Percentiles rank a stretch among this genome's conserved stretches.
phyloP scores from a whole-genome alignment of 768 basidiomycete species.

The Agrocybe pediades region DNA sequence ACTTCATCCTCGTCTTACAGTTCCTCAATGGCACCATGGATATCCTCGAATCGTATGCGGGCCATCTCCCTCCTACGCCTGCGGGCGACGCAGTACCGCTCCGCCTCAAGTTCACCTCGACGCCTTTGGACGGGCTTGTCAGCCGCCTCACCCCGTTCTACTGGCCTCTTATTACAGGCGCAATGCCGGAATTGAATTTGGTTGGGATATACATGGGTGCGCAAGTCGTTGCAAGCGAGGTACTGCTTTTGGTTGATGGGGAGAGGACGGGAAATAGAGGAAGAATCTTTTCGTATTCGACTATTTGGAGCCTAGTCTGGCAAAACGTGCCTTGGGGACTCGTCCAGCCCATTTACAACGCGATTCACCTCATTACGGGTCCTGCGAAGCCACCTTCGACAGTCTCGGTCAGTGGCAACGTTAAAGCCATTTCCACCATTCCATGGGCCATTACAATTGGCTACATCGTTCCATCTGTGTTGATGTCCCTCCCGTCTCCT shows the following conservation, averaged over 20 bases:
- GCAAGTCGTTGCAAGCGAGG: background rate
- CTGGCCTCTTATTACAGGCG: background rate
- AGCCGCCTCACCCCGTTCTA: background rate
- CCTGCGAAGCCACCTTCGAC: background rate
- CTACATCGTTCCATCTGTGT: background rate
- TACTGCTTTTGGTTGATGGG: background rate
- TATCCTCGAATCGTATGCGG: background rate
- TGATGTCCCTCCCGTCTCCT: background rate
- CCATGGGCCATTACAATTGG: background rate
- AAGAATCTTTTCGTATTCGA: background rate
- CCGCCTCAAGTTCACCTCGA: background rate
- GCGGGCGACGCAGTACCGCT: background rate
- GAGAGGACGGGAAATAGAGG: background rate
- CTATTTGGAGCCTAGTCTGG: background rate
- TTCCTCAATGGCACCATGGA: slow-evolving; percentile 1
- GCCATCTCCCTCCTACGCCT: background rate
- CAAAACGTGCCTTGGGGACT: background rate
- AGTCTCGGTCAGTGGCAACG: background rate
- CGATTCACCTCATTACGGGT: background rate
- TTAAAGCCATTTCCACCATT: background rate
- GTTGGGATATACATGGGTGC: slow-evolving; percentile 1
- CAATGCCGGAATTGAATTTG: background rate
- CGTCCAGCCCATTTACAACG: background rate
- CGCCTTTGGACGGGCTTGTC: background rate
- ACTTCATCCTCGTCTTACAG: background rate